phyloP scores from a whole-genome alignment of 2,329 filamentous ascomycete species.

The Chalara sp. region DNA sequence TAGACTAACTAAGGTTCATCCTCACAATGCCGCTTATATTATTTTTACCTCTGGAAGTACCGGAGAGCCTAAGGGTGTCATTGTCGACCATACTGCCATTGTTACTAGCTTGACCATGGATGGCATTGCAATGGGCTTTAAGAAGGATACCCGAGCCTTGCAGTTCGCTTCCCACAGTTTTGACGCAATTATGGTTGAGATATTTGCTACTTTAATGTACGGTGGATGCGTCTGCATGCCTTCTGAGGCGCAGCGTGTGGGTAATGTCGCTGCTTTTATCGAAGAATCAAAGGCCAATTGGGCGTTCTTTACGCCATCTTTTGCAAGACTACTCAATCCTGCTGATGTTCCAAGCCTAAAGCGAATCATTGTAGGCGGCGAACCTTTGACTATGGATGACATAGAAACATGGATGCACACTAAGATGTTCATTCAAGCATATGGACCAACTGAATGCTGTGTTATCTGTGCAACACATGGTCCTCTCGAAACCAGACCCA shows the following conservation, averaged over 20 bases:
- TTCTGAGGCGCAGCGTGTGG: conserved; percentile 6
- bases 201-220: conserved; percentile 7
- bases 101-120: neutral
- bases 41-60: conserved; percentile 25
- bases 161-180: conserved; percentile 9
- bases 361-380: conserved; percentile 12
- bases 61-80: conserved; percentile 12
- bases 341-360: conserved; percentile 11
- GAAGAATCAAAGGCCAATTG: conserved; percentile 1
- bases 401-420: conserved; percentile 27
- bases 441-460: conserved; percentile 68
- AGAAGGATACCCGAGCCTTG: neutral
- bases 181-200: conserved; percentile 5
- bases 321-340: neutral
- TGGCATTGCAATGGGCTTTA: neutral
- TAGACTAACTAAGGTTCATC: no score
- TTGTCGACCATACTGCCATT: conserved; percentile 14
- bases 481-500: neutral
- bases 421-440: conserved; percentile 38
- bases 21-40: neutral
- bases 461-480: no score
- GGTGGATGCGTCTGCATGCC: conserved; percentile 11
- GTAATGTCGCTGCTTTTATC: conserved; percentile 4
- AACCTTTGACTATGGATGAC: conserved; percentile 49
- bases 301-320: conserved; percentile 7